These are phyloP conservation scores for Chytriomyces sp. DNA, from an alignment of 192 early-diverging fungal genomes.

Conservation along the genomic window DNA sequence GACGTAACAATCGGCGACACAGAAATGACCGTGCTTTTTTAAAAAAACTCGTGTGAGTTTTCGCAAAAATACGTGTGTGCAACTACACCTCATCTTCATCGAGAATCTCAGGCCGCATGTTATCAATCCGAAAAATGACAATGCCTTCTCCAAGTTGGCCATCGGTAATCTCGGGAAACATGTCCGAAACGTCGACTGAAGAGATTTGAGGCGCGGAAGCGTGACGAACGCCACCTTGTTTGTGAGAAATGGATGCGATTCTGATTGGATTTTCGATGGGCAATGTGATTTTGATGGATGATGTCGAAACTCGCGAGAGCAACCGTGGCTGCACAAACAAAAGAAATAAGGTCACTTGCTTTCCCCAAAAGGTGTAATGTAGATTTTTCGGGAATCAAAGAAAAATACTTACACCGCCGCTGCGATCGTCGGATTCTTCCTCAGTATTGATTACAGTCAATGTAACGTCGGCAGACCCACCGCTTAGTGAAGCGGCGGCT, in stretches of 20 bases:
- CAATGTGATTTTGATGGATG: not conserved
- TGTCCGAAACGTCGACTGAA: conserved; percentile 44
- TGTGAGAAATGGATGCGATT: conserved; percentile 23
- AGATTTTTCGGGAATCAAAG: not conserved
- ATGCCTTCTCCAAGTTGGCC: conserved; percentile 19
- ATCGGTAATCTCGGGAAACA: conserved; percentile 43
- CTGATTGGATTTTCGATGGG: conserved; percentile 10
- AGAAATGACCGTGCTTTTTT: conserved; percentile 44
- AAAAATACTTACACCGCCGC: not conserved
- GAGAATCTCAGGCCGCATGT: conserved; percentile 41
- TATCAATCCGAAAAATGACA: conserved; percentile 53
- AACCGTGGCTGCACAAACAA: not conserved
- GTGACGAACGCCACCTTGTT: conserved; percentile 7
- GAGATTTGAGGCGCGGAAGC: conserved; percentile 4
- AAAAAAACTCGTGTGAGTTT: too few species aligned
- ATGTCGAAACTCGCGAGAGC: not conserved
- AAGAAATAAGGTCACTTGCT: too few species aligned
- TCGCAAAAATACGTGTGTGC: not conserved
- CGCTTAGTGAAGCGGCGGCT: too few species aligned
- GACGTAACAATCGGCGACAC: conserved; percentile 58
- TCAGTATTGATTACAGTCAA: not conserved
- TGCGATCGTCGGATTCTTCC: not conserved
- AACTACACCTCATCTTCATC: conserved; percentile 8
- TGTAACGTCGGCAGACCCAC: too few species aligned
- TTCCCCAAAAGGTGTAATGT: too few species aligned